Conservation (phyloP, 352 stramenopile species). For the Peronospora farinosa region DNA sequence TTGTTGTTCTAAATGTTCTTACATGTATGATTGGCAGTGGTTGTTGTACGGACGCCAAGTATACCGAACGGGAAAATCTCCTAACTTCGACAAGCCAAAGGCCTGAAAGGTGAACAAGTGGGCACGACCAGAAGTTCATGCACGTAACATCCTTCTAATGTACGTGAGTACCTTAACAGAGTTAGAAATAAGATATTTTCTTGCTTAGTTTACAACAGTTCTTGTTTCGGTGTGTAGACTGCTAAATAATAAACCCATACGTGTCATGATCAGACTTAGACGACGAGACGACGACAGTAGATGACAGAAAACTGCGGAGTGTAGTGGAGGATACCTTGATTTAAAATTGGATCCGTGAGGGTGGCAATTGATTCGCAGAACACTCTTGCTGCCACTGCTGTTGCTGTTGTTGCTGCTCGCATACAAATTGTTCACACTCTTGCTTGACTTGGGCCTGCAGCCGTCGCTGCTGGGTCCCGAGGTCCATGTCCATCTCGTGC, state of each 20-base stretch:
- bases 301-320: background rate
- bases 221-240: background rate
- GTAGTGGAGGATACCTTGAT: background rate
- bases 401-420: conserved; percentile 9
- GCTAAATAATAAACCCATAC: conserved; percentile 11
- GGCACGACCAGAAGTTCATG: background rate
- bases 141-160: background rate
- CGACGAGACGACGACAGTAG: background rate
- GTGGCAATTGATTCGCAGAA: background rate
- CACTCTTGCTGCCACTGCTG: conserved; percentile 1
- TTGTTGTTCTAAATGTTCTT: background rate
- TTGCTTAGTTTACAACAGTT: background rate
- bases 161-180: background rate
- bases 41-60: no score
- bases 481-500: conserved; percentile 21
- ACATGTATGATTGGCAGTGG: background rate
- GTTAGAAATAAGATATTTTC: background rate
- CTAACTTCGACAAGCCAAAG: no score
- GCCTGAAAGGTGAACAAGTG: no score
- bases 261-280: background rate
- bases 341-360: conserved; percentile 1
- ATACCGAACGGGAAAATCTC: no score
- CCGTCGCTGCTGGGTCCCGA: conserved; percentile 15
- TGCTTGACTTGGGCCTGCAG: conserved; percentile 12
- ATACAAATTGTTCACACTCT: conserved; percentile 17